Evolutionary conservation across 176 grass and related monocot species (phyloP).

Genomic region (Eragrostis nindensis): DNA sequence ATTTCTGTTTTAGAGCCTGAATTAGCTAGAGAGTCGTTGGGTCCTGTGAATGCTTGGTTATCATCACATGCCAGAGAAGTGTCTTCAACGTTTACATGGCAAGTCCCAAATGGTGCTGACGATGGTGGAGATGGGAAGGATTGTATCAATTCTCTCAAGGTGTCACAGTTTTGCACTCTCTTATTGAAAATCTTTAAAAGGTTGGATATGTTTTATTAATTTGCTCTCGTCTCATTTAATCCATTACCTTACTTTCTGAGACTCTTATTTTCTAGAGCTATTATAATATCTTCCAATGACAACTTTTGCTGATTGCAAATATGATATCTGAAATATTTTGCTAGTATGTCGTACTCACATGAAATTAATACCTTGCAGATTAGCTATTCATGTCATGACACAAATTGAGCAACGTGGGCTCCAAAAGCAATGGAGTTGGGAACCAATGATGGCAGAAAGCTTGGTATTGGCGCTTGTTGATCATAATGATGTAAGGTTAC

Average conservation of each 20-base stretch:
- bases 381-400: conserved; percentile 71
- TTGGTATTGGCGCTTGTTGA: conserved; percentile 87
- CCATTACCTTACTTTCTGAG: neutral
- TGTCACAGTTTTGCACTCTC: conserved; percentile 54
- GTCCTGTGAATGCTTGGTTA: conserved; percentile 75
- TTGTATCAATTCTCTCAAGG: conserved; percentile 75
- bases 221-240: conserved; percentile 36
- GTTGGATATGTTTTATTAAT: conserved; percentile 46
- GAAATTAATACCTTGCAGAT: conserved; percentile 57
- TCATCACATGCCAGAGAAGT: conserved; percentile 68
- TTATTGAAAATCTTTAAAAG: conserved; percentile 85
- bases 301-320: conserved; percentile 32
- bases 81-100: conserved; percentile 82
- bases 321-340: conserved; percentile 1
- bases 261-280: conserved; percentile 17
- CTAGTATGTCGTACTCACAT: conserved; percentile 34
- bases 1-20: conserved; percentile 70
- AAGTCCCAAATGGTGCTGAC: conserved; percentile 80
- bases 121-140: conserved; percentile 86
- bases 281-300: conserved; percentile 23
- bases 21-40: conserved; percentile 52
- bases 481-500: conserved; percentile 76
- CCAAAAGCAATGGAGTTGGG: conserved; percentile 94
- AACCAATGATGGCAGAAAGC: conserved; percentile 89
- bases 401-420: conserved; percentile 77